A percentile compares a stretch with the other conserved stretches of the same genome.
Evolutionary conservation across 257 asterid genomes (phyloP).

Genomic region (Fraxinus excelsior): DNA sequence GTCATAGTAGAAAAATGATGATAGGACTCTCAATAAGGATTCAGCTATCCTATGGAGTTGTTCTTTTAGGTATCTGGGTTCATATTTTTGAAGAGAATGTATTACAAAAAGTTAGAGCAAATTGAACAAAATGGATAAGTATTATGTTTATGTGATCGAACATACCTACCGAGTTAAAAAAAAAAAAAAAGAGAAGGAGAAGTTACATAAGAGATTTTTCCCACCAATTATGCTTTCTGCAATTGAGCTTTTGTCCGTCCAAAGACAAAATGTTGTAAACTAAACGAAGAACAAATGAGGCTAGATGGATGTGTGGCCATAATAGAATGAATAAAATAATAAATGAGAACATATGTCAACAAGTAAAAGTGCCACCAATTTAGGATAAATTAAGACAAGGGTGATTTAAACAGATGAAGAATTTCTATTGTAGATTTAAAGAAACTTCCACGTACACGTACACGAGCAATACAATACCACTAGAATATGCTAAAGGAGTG

Average conservation of each 20-base stretch:
- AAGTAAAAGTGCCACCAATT: background rate
- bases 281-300: background rate
- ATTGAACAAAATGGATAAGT: background rate
- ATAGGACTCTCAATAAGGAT: background rate
- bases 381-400: background rate
- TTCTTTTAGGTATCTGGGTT: background rate
- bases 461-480: background rate
- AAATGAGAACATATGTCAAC: background rate
- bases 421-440: background rate
- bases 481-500: background rate
- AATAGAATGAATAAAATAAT: background rate
- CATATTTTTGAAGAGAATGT: background rate
- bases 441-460: background rate
- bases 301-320: background rate
- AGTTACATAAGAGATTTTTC: too few species aligned
- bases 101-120: background rate
- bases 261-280: background rate
- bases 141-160: background rate
- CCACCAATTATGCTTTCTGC: background rate
- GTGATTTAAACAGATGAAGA: background rate
- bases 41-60: background rate
- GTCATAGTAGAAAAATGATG: background rate
- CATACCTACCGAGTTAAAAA: background rate
- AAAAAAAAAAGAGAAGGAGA: too few species aligned
- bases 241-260: background rate